Evolutionary conservation across 768 basidiomycete genomes (phyloP), one percentile per base, ranked within the genome.

Genomic region (Pleurotus pulmonarius): DNA sequence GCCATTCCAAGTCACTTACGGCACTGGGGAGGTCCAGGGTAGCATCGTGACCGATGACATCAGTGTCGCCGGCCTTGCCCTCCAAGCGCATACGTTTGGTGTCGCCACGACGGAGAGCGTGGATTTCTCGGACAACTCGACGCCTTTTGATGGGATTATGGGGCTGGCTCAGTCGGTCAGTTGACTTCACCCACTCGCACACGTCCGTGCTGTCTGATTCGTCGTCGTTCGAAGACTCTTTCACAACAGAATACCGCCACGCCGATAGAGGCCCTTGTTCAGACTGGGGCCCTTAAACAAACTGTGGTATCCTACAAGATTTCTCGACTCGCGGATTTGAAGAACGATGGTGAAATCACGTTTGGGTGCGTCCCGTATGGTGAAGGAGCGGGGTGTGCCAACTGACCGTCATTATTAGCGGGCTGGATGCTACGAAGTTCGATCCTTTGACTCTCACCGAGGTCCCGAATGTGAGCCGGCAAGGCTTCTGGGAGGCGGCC

Each of bases 281-380:
- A 72, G 22, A 73, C 72, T 5, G 83, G 83, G 29, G 70, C 82
- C 51, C 83, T 94, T 56, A 59, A 71, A 20, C 74, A 77, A 6
- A 77, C 88, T 2, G 86, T 94, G 63, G 80, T 83, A 8, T 88
- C 89, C 6, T 92, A 81, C 80, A 92, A 89, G 73, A 83, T 94
- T 57, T 78, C 89, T 2, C 87, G 92, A 56, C 72, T 87, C 25
- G 75, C 80, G 5, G 90, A 92, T 65, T 71, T 78, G 63, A 68
- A 73, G 65, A 86, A 87, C 61, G 87, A 91, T 61, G 92, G 91
- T 49, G 80, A 91, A 71, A 78, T 93, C 56, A 91, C 90, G 5
- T 88, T 94, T 59, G 92, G 92, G 71, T 75, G 46, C 25, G 69
- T 4, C n/a, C 20, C 15, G 5, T 22, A 16, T 2, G 9, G 3